Conservation (phyloP, 1,139 yeast species). For the Taphrina communis region DNA sequence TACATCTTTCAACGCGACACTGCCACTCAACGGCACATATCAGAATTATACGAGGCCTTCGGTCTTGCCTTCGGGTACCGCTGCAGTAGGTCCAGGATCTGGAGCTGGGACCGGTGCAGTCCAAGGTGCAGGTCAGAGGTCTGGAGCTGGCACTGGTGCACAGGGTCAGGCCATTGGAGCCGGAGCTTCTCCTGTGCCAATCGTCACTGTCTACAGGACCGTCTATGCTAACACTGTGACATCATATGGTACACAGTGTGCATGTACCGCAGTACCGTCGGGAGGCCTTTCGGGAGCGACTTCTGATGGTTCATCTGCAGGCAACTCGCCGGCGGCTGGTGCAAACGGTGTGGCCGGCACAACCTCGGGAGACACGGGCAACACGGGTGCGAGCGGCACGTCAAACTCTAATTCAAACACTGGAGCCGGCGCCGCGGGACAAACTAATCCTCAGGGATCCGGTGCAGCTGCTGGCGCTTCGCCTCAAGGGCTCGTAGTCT, state of each 20-base stretch:
- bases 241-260: conserved; percentile 10
- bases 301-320: background rate
- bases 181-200: conserved; percentile 12
- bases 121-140: too few species aligned
- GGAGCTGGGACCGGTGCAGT: conserved; percentile 1
- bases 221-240: conserved; percentile 2
- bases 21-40: conserved; percentile 14
- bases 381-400: background rate
- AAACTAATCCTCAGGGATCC: background rate
- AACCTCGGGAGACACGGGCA: background rate
- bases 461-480: conserved; percentile 2
- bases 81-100: background rate
- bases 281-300: background rate
- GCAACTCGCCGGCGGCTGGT: background rate
- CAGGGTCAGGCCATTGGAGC: conserved; percentile 1
- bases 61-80: background rate
- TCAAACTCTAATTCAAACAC: background rate
- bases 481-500: background rate
- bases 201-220: conserved; percentile 18
- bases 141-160: conserved; percentile 11
- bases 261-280: conserved; percentile 3
- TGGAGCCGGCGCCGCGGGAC: conserved; percentile 6
- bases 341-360: background rate
- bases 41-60: background rate
- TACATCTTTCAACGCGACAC: background rate